A percentile compares a stretch with the other conserved stretches of the same genome.
These are phyloP conservation scores for Galerina sulciceps DNA, from an alignment of 768 basidiomycete genomes.

Conservation along the genomic window DNA sequence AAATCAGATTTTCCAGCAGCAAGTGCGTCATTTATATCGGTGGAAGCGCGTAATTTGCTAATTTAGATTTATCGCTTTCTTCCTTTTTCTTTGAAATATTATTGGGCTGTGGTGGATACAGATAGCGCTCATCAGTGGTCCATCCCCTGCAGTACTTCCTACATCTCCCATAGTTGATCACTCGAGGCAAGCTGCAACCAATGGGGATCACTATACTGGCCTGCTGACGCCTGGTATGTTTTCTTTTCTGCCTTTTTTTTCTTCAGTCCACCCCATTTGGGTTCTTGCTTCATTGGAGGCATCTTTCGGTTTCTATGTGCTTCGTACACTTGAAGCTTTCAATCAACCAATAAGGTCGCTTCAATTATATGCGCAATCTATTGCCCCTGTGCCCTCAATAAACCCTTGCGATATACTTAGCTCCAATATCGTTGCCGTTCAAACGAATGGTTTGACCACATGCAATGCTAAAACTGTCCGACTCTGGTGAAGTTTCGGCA, in stretches of 20 bases:
- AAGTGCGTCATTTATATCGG: conserved; percentile 50
- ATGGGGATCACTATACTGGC: conserved; percentile 50
- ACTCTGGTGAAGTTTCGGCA: too few relatives aligned
- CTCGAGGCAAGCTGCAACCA: conserved; percentile 2
- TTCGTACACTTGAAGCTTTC: neutral
- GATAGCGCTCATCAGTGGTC: conserved; percentile 73
- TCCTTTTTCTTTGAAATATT: conserved; percentile 12
- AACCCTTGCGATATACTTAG: neutral
- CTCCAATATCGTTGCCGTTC: neutral
- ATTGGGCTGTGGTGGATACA: conserved; percentile 25
- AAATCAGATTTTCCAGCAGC: conserved; percentile 88
- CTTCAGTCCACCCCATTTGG: neutral
- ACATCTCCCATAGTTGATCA: conserved; percentile 33
- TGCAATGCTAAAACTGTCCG: too few relatives aligned
- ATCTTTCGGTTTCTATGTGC: neutral
- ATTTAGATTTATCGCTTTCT: neutral
- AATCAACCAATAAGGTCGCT: neutral
- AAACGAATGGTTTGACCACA: neutral
- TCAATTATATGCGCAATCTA: neutral
- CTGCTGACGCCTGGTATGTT: conserved; percentile 37
- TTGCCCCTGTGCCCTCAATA: neutral
- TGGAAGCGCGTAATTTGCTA: too few relatives aligned
- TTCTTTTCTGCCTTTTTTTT: conserved; percentile 2
- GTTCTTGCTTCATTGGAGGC: too few relatives aligned
- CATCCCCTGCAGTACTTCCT: conserved; percentile 39